Percentiles rank a stretch among this genome's conserved stretches.
phyloP scores from a whole-genome alignment of 2,329 filamentous ascomycete species.

The Fusarium torreyae region DNA sequence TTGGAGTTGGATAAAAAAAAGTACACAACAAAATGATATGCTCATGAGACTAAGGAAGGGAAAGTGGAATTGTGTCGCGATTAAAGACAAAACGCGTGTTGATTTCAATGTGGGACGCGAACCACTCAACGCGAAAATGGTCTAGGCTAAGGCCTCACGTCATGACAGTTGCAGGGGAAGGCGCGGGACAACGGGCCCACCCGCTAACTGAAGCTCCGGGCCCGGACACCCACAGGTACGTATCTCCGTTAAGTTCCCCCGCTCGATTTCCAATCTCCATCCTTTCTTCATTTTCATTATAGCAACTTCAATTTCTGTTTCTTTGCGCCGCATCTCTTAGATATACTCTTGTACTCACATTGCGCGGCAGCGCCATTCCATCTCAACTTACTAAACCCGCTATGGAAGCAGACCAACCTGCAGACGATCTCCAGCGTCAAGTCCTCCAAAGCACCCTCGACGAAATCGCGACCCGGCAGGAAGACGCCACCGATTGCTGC shows the following conservation, averaged over 20 bases:
- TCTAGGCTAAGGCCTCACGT: slow-evolving; percentile 25
- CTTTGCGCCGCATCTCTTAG: neutral
- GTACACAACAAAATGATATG: slow-evolving; percentile 5
- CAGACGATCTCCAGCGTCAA: slow-evolving; percentile 56
- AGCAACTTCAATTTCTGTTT: neutral
- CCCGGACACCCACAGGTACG: neutral
- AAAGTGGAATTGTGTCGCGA: slow-evolving; percentile 36
- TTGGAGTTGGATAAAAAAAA: slow-evolving; percentile 1
- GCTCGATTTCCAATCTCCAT: slow-evolving; percentile 17
- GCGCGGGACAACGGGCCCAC: slow-evolving; percentile 24
- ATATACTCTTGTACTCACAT: neutral
- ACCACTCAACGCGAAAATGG: slow-evolving; percentile 46
- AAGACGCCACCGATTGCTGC: slow-evolving; percentile 66
- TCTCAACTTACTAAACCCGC: neutral
- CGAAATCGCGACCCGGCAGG: slow-evolving; percentile 55
- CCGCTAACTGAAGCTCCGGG: neutral
- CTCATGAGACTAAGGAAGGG: slow-evolving; percentile 18
- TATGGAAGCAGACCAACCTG: slow-evolving; percentile 47
- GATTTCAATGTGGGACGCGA: slow-evolving; percentile 41
- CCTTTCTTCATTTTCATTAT: slow-evolving; percentile 8
- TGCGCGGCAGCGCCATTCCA: neutral
- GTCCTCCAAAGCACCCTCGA: slow-evolving; percentile 63
- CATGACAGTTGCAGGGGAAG: slow-evolving; percentile 37
- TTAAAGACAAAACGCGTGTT: slow-evolving; percentile 37
- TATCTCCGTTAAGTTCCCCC: slow-evolving; percentile 7